Conservation (phyloP, 805 yeast species). For the Wickerhamiella nectarea region DNA sequence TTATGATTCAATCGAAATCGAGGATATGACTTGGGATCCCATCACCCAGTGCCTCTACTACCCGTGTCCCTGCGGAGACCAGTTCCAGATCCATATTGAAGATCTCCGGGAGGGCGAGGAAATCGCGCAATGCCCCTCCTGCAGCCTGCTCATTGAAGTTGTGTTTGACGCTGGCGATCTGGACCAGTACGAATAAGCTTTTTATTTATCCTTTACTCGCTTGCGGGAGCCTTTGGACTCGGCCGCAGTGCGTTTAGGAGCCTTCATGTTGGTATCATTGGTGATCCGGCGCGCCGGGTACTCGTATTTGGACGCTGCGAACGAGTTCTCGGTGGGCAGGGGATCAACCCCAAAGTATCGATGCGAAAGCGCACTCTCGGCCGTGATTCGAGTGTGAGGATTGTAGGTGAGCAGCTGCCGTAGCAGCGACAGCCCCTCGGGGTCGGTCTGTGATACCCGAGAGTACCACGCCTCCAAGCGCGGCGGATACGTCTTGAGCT, state of each 20-base stretch:
- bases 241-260: slow-evolving; percentile 6
- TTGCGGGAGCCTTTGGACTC: slow-evolving; percentile 3
- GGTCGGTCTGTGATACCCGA: slow-evolving; percentile 61
- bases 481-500: slow-evolving; percentile 47
- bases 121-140: slow-evolving; percentile 91
- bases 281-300: slow-evolving; percentile 74
- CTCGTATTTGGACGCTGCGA: slow-evolving; percentile 55
- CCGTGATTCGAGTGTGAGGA: slow-evolving; percentile 67
- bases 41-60: slow-evolving; percentile 70
- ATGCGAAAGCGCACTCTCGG: slow-evolving; percentile 61
- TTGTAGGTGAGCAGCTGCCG: slow-evolving; percentile 62
- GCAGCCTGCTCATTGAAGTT: slow-evolving; percentile 85
- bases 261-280: slow-evolving; percentile 14
- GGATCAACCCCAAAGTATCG: slow-evolving; percentile 66
- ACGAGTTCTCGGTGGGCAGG: slow-evolving; percentile 58
- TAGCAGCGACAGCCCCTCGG: slow-evolving; percentile 52
- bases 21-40: slow-evolving; percentile 86
- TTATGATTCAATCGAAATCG: slow-evolving; percentile 93
- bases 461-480: slow-evolving; percentile 78
- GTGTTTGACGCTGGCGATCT: slow-evolving; percentile 53
- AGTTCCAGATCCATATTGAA: slow-evolving; percentile 71
- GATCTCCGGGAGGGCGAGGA: slow-evolving; percentile 86
- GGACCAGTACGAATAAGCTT: slow-evolving; percentile 12
- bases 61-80: slow-evolving; percentile 98
- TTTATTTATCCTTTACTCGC: slow-evolving; percentile 6